Evolutionary conservation across 805 yeast genomes (phyloP).

Genomic region (Blastobotrys terrestris): DNA sequence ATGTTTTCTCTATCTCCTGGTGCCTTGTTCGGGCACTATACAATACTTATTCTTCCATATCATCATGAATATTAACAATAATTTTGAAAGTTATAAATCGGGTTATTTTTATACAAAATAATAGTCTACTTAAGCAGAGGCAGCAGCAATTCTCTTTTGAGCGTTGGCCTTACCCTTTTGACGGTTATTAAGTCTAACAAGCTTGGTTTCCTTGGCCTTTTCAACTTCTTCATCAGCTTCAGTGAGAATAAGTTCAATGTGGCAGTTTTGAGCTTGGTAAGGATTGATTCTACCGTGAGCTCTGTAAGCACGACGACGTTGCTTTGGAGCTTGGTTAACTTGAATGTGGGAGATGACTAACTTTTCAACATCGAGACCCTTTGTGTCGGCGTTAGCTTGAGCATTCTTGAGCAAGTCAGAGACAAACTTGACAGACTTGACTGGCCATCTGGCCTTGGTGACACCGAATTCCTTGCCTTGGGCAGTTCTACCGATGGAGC

Average conservation of each 20-base stretch:
- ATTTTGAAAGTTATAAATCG: neutral
- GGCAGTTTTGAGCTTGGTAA: conserved; percentile 98
- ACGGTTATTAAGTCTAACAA: conserved; percentile 76
- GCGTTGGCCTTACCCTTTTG: conserved; percentile 87
- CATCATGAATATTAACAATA: too few species aligned
- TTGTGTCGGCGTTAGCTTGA: conserved; percentile 97
- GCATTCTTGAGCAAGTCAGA: conserved; percentile 95
- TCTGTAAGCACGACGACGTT: conserved; percentile 99
- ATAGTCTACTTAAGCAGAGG: conserved; percentile 15
- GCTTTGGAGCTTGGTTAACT: conserved; percentile 99
- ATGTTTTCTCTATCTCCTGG: too few species aligned
- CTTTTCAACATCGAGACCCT: conserved; percentile 94
- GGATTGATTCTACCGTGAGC: conserved; percentile 99
- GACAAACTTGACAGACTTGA: conserved; percentile 92
- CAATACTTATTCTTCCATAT: too few species aligned
- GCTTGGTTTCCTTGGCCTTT: conserved; percentile 71
- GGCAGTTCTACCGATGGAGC: conserved; percentile 97
- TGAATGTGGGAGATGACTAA: conserved; percentile 96
- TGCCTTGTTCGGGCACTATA: too few species aligned
- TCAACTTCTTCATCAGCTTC: conserved; percentile 92
- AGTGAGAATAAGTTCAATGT: conserved; percentile 94
- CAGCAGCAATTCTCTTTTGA: conserved; percentile 80
- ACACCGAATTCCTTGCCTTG: conserved; percentile 99
- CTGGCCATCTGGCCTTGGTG: conserved; percentile 99
- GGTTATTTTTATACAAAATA: neutral